Conservation (phyloP, 2,329 filamentous ascomycete genomes). For the Fusarium praegraminearum region DNA sequence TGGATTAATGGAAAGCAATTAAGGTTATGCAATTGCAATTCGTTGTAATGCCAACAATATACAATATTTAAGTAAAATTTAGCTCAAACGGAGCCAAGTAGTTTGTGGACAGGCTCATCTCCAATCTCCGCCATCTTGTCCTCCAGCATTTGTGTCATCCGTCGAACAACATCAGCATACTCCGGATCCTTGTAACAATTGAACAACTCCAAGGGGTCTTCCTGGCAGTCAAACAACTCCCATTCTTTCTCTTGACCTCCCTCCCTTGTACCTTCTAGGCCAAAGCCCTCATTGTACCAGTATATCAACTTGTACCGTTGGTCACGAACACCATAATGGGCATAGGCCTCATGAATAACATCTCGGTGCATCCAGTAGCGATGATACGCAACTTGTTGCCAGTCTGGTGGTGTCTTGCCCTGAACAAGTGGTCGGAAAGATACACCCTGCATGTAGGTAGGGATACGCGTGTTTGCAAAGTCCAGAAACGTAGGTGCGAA, state of each 20-base stretch:
- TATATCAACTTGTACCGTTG: conserved; percentile 67
- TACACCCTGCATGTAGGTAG: conserved; percentile 65
- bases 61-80: no score
- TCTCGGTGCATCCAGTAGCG: conserved; percentile 69
- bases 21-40: fast-evolving
- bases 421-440: conserved; percentile 57
- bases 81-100: no score
- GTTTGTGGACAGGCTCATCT: conserved; percentile 56
- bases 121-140: conserved; percentile 66
- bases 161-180: conserved; percentile 54
- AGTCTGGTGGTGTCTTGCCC: conserved; percentile 55
- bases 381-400: conserved; percentile 66
- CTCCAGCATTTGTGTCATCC: conserved; percentile 58
- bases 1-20: no score
- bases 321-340: conserved; percentile 65
- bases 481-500: conserved; percentile 65
- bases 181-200: conserved; percentile 59
- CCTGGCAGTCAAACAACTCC: neutral
- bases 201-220: conserved; percentile 55
- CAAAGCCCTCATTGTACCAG: conserved; percentile 66
- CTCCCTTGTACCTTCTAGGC: conserved; percentile 57
- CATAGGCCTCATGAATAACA: conserved; percentile 61
- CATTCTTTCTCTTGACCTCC: conserved; percentile 57
- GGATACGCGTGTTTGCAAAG: conserved; percentile 55
- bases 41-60: fast-evolving